Evolutionary conservation across 495 filamentous ascomycete genomes (phyloP).

Genomic region (Aspergillus indologenus): DNA sequence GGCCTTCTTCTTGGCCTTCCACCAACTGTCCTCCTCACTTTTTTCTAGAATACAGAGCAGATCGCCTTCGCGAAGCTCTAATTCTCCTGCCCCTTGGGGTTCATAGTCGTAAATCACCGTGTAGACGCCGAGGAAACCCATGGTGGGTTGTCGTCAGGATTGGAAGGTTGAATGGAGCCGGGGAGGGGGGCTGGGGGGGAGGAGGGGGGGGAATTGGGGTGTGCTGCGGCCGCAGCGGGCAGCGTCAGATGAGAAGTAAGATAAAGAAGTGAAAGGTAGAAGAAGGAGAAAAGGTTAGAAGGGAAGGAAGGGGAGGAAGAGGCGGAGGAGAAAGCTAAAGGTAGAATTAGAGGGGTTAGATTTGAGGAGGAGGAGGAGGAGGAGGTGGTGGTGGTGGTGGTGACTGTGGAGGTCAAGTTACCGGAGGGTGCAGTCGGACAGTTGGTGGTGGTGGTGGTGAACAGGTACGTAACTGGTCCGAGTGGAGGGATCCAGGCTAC

Average conservation of each 20-base stretch:
- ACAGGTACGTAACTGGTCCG: slow-evolving; percentile 6
- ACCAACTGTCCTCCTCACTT: slow-evolving; percentile 89
- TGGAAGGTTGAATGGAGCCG: background rate
- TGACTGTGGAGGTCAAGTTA: background rate
- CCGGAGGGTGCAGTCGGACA: background rate
- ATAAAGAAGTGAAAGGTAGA: slow-evolving; percentile 9
- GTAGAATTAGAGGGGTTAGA: background rate
- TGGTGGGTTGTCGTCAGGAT: slow-evolving; percentile 28
- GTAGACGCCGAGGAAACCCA: slow-evolving; percentile 88
- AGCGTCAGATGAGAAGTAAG: slow-evolving; percentile 15
- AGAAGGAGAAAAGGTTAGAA: slow-evolving; percentile 5
- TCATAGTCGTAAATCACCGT: slow-evolving; percentile 90
- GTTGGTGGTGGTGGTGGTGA: background rate
- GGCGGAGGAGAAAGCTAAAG: slow-evolving; percentile 7
- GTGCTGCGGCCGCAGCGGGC: slow-evolving; percentile 21
- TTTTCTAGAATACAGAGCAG: slow-evolving; percentile 90
- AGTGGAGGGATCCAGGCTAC: slow-evolving; percentile 7
- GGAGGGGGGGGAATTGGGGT: slow-evolving; percentile 1
- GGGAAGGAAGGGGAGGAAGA: slow-evolving; percentile 4
- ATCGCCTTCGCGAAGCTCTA: slow-evolving; percentile 85
- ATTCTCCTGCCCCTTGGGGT: slow-evolving; percentile 84
- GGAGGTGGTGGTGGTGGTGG: background rate
- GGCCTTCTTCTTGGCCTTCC: slow-evolving; percentile 97
- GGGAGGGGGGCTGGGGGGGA: slow-evolving; percentile 4
- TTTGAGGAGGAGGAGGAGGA: background rate